Evolutionary conservation across 192 early-diverging fungal genomes (phyloP), one percentile per base, ranked within the genome.

Genomic region (Coemansia sp.): DNA sequence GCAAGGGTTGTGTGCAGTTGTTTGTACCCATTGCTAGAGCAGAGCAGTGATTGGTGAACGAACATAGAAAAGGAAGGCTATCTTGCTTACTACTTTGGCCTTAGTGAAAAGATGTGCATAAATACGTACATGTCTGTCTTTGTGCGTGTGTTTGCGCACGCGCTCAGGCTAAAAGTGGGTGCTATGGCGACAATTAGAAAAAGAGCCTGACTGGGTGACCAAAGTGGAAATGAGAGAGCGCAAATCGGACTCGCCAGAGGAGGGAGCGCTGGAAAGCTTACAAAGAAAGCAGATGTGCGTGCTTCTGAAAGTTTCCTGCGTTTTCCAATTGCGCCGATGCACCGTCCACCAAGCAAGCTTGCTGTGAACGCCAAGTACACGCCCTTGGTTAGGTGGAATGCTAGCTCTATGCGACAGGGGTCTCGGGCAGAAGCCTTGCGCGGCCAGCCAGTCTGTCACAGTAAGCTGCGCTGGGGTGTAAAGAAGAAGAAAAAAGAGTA

Each of bases 61-160:
- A 50, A 14, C 22, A 26, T 50, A 5, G 12, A 26, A 14, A 26
- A 50, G 22, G n/a, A 29, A 50, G 7, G 11, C 46, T n/a, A 50
- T 14, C 46, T 24, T 50, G 46, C 46, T 50, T 50, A 27, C 11
- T 27, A 14, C 26, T 24, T 50, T 50, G 26, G 24, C 26, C 33
- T 53, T 53, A 53, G 17, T 17, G 17, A 17, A 32, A 53, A 53
- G 32, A 35, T 3, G 52, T 53, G 52, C 27, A 32, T 53, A 35
- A 14, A 19, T 32, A 34, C 15, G 52, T 34, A 21, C 32, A 19
- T 35, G 50, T 53, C 24, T 35, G 52, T 34, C 17, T 18, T 29
- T 53, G 17, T 53, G 29, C 35, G 52, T 50, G 26, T 29, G 46
- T 50, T 50, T 29, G 46, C 27, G 46, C 46, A 50, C 46, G 24